phyloP scores from a whole-genome alignment of 1,284 basidiomycete species.

The Ceratobasidium sp. region DNA sequence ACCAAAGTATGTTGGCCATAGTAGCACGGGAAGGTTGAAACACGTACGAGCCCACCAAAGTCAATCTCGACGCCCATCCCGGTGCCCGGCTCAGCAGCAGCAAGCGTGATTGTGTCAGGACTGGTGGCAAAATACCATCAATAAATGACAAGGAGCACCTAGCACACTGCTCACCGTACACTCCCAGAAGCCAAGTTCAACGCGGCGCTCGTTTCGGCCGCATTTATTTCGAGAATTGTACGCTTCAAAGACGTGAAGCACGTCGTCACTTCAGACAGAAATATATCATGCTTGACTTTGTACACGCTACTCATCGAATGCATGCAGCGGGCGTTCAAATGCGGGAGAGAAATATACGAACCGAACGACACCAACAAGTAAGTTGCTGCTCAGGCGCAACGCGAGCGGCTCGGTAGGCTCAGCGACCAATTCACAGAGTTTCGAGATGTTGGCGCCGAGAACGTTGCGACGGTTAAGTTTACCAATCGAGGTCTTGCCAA shows the following conservation, averaged over 20 bases:
- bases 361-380: conserved; percentile 88
- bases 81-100: conserved; percentile 19
- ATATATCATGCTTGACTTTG: conserved; percentile 84
- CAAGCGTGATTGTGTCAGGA: conserved; percentile 18
- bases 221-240: conserved; percentile 50
- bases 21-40: neutral
- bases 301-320: conserved; percentile 61
- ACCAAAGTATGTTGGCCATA: neutral
- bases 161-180: neutral
- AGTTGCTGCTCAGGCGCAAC: conserved; percentile 79
- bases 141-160: neutral
- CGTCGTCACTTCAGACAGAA: conserved; percentile 76
- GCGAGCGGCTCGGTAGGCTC: conserved; percentile 85
- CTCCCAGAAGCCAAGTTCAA: conserved; percentile 5
- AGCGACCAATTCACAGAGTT: conserved; percentile 78
- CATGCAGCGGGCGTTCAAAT: conserved; percentile 41
- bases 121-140: neutral
- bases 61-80: conserved; percentile 52
- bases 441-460: conserved; percentile 76
- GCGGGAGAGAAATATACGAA: conserved; percentile 52
- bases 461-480: conserved; percentile 81
- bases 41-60: conserved; percentile 69
- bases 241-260: conserved; percentile 77
- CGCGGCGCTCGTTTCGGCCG: conserved; percentile 22
- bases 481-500: conserved; percentile 83